Evolutionary conservation across 768 basidiomycete species (phyloP), one percentile per base, ranked within the genome.

Genomic region (Calocybe cyanea): DNA sequence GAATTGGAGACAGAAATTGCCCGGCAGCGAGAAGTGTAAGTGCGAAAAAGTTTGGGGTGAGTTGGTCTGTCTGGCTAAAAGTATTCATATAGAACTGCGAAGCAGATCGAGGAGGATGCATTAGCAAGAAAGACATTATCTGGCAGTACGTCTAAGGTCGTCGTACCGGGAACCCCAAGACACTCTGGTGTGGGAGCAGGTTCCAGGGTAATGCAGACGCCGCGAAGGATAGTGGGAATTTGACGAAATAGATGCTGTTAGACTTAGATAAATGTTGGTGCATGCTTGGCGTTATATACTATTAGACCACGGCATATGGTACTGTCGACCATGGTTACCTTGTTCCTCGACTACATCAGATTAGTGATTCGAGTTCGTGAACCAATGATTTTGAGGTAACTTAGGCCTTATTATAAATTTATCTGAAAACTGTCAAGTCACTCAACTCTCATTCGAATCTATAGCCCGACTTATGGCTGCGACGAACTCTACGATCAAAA

Each of bases 1-100:
- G 92, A 97, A 64, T 67, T 96, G 10, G 93, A 98, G 69, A 84
- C 83, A 19, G 87, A 94, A 68, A 95, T 97, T 71, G 90, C 90
- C 10, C 76, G 75, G 45, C 81, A 89, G 54, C 77, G 90, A 44
- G 86, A 87, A 73, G 83, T 78, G 88, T 86, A 57, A 63, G 77
- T 61, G 1, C 31, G 50, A 57, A 14, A 1, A 30, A 38, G 42
- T 28, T 55, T 1, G 31, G 39, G 11, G 38, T n/a, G 38, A 14
- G 8, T 17, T 41, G 25, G 41, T 41, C 43, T 43, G 53, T 45
- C 45, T 7, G 43, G 25, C 19, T n/a, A 20, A 13, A 28, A 28
- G 6, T 20, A 36, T 15, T 19, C 14, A 36, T 40, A 14, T 51
- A 90, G 86, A 62, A 62, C 68, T 36, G 83, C 85, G 17, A 78